Base-by-base conservation (phyloP, 805 yeast species). In the Candida koratica region DNA sequence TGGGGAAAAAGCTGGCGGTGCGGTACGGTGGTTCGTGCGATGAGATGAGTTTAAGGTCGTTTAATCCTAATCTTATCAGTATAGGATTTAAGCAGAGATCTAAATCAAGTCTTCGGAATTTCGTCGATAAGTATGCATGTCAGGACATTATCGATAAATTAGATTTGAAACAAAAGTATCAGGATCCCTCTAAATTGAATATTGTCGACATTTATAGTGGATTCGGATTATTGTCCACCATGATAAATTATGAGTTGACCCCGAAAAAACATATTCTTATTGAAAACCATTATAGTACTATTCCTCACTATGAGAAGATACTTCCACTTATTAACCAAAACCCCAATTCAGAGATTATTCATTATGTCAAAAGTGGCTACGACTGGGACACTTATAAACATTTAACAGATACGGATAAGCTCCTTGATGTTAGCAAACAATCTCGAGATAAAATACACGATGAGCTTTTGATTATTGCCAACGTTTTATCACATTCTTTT, bases 231-330 rank as follows among this genome's bases (percentile, higher is more conserved):
- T 75, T 81, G 47, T 72, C 89, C 0, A 64, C 79, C 1, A 73
- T 79, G 43, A 49, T 89, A n/a, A 69, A 84, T 53, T 68, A 77
- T 36, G 64, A 63, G 19, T 58, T 82, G 10, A 58, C 71, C 25
- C 96, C 96, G 0, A 55, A 60, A 22, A 75, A 71, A 17, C 88
- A 88, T 49, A 47, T 82, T 0, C 43, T 86, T 4, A 60, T 85
- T 55, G 93, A 84, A 41, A 59, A 70, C 5, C 64, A 75, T 14
- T 49, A 49, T 24, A 51, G 38, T 5, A 47, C 52, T 29, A 45
- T 48, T 15, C 39, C 42, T 4, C 46, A 49, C 10, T 65, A 69
- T 67, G 39, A 48, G 17, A 32, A 53, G 22, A 29, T 29, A 10
- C n/a, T 29, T 3, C 32, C 32, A 3, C 15, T 29, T 6, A 23